Base-by-base conservation (phyloP, 1,284 basidiomycete genomes). In the Moniliella sp. region DNA sequence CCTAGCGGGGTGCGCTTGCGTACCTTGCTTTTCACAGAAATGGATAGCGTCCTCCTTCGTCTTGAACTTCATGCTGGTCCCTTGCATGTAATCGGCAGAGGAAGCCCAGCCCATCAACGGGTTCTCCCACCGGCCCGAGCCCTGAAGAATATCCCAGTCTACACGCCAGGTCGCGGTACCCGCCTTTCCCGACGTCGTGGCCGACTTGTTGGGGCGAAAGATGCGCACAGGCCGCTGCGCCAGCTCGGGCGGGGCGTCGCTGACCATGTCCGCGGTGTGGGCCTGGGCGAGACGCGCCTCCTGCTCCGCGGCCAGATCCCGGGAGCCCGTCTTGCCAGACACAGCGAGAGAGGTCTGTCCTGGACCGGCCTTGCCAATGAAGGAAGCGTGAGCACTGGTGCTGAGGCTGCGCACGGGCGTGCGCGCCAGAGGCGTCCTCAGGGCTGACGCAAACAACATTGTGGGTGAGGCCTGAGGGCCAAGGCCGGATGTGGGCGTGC, bases 1-100 rank as follows among this genome's bases (percentile, higher is more conserved):
- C 10, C 18, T 28, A 12, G 18, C 16, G 12, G 10, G 21, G 15
- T 13, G 14, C 13, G 11, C 7, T n/a, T n/a, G 31, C 35, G 14
- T 7, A 30, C n/a, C 28, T 17, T 25, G 15, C 65, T 81, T 82
- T 67, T 82, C 79, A 25, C 78, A 78, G 51, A 97, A 97, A 57
- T 82, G 78, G 40, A 91, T 69, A 15, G 91, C 88, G 54, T 84
- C 83, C 58, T 86, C 82, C 64, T 79, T 81, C 32, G 74, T 75
- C 46, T 71, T 70, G 72, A 97, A 97, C 27, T 75, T 72, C 53
- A 94, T 50, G 11, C 76, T 73, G 2, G 80, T 80, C 17, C 79
- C 84, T 62, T 97, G 88, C 75, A 94, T 78, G 65, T 93, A 94
- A 64, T 97, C 88, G 39, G 82, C 88, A 35, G 82, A 84, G 34